A percentile compares a stretch with the other conserved stretches of the same genome.
Conservation (phyloP, 2,329 filamentous ascomycete genomes). For the Parastagonospora avenae region DNA sequence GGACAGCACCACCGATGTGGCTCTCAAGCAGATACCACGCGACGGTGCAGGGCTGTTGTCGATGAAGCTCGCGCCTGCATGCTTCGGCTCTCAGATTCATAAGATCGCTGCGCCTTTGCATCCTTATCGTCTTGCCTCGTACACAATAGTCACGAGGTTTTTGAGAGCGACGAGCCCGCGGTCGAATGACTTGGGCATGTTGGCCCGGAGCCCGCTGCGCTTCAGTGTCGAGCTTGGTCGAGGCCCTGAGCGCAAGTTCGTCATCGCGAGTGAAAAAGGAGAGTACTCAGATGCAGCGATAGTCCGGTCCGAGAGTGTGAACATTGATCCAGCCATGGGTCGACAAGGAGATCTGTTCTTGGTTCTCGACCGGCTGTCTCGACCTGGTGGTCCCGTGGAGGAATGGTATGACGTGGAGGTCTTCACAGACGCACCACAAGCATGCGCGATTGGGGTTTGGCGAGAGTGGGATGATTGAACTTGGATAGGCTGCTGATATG, state of each 20-base stretch:
- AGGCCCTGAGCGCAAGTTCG: slow-evolving; percentile 68
- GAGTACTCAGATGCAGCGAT: slow-evolving; percentile 72
- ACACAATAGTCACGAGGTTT: slow-evolving; percentile 62
- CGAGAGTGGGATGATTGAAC: slow-evolving; percentile 49
- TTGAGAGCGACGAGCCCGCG: slow-evolving; percentile 38
- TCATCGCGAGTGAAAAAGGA: slow-evolving; percentile 72
- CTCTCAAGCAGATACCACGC: slow-evolving; percentile 66
- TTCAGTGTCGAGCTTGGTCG: slow-evolving; percentile 75
- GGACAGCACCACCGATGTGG: slow-evolving; percentile 64
- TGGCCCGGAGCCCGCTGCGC: slow-evolving; percentile 61
- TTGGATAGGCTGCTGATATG: neutral
- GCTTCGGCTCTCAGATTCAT: slow-evolving; percentile 57
- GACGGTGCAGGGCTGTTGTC: slow-evolving; percentile 78
- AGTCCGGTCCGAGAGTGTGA: slow-evolving; percentile 73
- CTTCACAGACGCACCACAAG: slow-evolving; percentile 52
- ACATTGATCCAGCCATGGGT: slow-evolving; percentile 69
- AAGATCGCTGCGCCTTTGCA: slow-evolving; percentile 60
- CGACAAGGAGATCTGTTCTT: slow-evolving; percentile 71
- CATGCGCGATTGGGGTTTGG: slow-evolving; percentile 53
- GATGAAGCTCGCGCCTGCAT: slow-evolving; percentile 60
- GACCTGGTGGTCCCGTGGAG: slow-evolving; percentile 52
- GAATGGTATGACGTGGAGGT: slow-evolving; percentile 59
- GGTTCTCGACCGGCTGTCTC: slow-evolving; percentile 79
- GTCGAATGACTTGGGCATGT: slow-evolving; percentile 30
- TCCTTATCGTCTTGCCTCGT: slow-evolving; percentile 62